A percentile compares a stretch with the other conserved stretches of the same genome.
Conservation (phyloP, 2,329 filamentous ascomycete genomes). For the Colletotrichum musicola region DNA sequence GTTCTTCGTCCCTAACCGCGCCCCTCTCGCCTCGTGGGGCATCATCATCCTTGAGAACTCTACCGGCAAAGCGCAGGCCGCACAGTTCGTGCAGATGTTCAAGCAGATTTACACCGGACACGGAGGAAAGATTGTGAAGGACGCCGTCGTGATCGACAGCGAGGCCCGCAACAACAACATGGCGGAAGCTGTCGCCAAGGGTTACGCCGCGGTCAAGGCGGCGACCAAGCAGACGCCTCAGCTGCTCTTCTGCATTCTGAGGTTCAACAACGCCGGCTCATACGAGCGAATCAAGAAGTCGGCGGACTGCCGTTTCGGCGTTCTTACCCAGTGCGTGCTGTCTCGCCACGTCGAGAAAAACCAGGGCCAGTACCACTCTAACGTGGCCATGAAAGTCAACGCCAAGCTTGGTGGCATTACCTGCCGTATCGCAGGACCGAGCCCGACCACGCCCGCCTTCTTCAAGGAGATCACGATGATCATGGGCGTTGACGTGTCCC, state of each 20-base stretch:
- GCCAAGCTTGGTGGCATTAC: conserved; percentile 92
- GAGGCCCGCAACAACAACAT: conserved; percentile 51
- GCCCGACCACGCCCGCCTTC: conserved; percentile 47
- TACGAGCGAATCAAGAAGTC: conserved; percentile 93
- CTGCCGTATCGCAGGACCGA: conserved; percentile 53
- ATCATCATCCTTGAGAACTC: conserved; percentile 75
- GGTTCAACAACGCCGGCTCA: conserved; percentile 75
- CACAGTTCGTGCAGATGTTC: conserved; percentile 67
- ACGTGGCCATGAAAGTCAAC: conserved; percentile 97
- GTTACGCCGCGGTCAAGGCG: conserved; percentile 68
- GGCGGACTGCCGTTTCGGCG: conserved; percentile 86
- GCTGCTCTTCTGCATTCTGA: conserved; percentile 83
- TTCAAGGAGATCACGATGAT: conserved; percentile 62
- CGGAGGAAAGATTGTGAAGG: conserved; percentile 55
- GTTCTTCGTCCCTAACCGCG: conserved; percentile 74
- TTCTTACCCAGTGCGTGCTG: conserved; percentile 87
- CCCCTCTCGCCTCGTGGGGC: conserved; percentile 79
- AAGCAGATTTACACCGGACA: conserved; percentile 60
- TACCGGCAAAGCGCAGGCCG: conserved; percentile 65
- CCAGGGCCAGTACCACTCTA: conserved; percentile 88
- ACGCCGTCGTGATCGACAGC: conserved; percentile 49
- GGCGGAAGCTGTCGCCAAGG: conserved; percentile 65
- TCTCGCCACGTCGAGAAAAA: conserved; percentile 75
- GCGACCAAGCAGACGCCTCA: conserved; percentile 72
- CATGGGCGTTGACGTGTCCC: conserved; percentile 92